A percentile compares a stretch with the other conserved stretches of the same genome.
phyloP scores from a whole-genome alignment of 768 basidiomycete genomes.

The Lactarius akahatsu region DNA sequence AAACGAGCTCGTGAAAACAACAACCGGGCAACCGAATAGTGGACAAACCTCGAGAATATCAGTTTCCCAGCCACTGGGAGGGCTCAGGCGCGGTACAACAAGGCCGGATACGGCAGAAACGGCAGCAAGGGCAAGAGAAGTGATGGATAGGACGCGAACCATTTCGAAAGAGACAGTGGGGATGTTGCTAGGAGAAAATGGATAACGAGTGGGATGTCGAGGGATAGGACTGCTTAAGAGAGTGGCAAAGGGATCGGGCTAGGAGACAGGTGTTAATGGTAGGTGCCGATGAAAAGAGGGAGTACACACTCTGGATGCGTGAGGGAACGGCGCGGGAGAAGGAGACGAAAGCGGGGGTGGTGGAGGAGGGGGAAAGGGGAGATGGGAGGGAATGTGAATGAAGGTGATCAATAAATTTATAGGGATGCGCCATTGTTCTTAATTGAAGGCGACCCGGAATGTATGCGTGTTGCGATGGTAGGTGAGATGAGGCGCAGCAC shows the following conservation, averaged over 20 bases:
- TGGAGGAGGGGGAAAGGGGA: neutral
- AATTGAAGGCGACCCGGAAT: neutral
- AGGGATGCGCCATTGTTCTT: neutral
- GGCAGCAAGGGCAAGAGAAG: constrained; percentile 48
- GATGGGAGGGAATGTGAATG: constrained; percentile 1
- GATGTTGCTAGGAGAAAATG: constrained; percentile 31
- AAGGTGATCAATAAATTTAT: constrained; percentile 24
- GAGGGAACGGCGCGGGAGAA: constrained; percentile 8
- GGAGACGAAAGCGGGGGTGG: neutral
- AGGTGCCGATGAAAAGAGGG: constrained; percentile 5
- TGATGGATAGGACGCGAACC: constrained; percentile 38
- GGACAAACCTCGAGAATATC: constrained; percentile 46
- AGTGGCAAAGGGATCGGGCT: constrained; percentile 11
- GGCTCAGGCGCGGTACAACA: constrained; percentile 40
- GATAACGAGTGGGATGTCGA: constrained; percentile 26
- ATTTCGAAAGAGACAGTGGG: constrained; percentile 29
- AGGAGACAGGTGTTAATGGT: neutral
- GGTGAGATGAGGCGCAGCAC: neutral
- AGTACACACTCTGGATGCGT: neutral
- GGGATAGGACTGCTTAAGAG: constrained; percentile 23
- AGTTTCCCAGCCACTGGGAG: constrained; percentile 47
- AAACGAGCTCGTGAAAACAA: constrained; percentile 22
- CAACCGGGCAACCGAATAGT: neutral
- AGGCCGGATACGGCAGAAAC: constrained; percentile 38
- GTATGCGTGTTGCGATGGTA: neutral